A percentile compares a stretch with the other conserved stretches of the same genome.
Evolutionary conservation across 1,284 basidiomycete species (phyloP).

Genomic region (Exobasidium cylindrosporum): DNA sequence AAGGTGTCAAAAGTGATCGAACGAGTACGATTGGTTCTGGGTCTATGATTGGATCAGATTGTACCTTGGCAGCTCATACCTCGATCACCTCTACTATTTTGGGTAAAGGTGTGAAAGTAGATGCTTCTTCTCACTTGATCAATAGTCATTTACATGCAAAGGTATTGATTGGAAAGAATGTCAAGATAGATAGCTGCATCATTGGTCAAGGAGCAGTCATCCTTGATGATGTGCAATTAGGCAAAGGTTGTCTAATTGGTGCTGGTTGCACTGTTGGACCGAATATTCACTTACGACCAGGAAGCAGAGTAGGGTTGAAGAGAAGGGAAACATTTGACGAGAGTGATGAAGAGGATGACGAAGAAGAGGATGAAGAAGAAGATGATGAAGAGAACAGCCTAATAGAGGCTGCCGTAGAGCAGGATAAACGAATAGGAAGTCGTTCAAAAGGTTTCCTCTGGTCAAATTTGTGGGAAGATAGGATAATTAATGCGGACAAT

Average conservation of each 20-base stretch:
- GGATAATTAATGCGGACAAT: conserved; percentile 8
- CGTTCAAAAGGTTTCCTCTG: conserved; percentile 7
- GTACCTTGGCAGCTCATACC: conserved; percentile 1
- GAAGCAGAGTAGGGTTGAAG: conserved; percentile 67
- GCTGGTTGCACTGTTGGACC: conserved; percentile 50
- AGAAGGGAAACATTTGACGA: neutral
- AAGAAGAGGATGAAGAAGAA: conserved; percentile 24
- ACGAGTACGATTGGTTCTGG: conserved; percentile 16
- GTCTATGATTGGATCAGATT: conserved; percentile 1
- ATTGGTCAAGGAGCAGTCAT: conserved; percentile 73
- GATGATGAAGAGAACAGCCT: conserved; percentile 26
- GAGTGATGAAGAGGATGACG: conserved; percentile 4
- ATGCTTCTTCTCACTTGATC: conserved; percentile 44
- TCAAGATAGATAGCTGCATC: conserved; percentile 64
- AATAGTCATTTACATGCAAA: conserved; percentile 43
- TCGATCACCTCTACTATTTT: conserved; percentile 69
- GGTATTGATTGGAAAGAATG: conserved; percentile 64
- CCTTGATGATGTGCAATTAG: conserved; percentile 66
- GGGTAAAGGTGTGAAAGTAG: conserved; percentile 70
- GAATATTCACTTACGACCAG: conserved; percentile 66
- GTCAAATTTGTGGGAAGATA: neutral
- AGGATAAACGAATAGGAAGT: conserved; percentile 4
- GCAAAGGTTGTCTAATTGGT: conserved; percentile 56
- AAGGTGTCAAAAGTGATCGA: conserved; percentile 30
- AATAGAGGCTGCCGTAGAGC: neutral